Base-by-base conservation (phyloP, 345 rosid genomes). In the Barbarea vulgaris region DNA sequence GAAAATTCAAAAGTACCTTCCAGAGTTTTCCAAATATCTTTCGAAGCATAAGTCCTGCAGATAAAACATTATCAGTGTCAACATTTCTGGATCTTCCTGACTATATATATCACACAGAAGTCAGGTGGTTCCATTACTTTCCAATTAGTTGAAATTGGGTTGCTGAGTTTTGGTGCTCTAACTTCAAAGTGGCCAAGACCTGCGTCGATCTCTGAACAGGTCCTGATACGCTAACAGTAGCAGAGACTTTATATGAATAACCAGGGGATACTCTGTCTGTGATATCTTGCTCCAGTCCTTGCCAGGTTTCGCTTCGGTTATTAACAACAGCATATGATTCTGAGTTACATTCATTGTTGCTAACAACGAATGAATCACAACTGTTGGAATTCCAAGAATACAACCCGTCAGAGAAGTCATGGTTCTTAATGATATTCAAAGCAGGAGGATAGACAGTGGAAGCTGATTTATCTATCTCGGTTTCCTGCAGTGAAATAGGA, bases 241-340 rank as follows among this genome's bases (percentile, higher is more conserved):
- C 97, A 63, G 90, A 84, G 70, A 92, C 88, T 18, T 80, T 72
- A 76, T 88, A 92, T 61, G 84, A 83, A 51, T 34, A 73, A 64
- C 91, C 90, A 34, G 83, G 81, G 48, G 85, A 82, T 73, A 92
- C 80, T 65, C 81, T 82, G 76, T 76, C 75, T 9, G 97, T 90
- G 74, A 92, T 89, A 82, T 92, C 96, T 82, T 92, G 97, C 66
- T 90, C 99, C 71, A 95, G 82, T 13, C 97, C 98, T 70, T 95
- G 96, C 99, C 99, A 95, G 74, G 89, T 81, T 81, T 92, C 87
- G 9, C 74, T 87, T n/a, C 99, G 85, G 75, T 90, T 87, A 31
- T 88, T 83, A 78, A 90, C 85, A 74, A 90, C 97, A 21, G 87
- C 99, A 72, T 85, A 86, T 53, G 85, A 61, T 64, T 77, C 89